Conservation (phyloP, 2,329 filamentous ascomycete genomes). For the Penicillium sp. region DNA sequence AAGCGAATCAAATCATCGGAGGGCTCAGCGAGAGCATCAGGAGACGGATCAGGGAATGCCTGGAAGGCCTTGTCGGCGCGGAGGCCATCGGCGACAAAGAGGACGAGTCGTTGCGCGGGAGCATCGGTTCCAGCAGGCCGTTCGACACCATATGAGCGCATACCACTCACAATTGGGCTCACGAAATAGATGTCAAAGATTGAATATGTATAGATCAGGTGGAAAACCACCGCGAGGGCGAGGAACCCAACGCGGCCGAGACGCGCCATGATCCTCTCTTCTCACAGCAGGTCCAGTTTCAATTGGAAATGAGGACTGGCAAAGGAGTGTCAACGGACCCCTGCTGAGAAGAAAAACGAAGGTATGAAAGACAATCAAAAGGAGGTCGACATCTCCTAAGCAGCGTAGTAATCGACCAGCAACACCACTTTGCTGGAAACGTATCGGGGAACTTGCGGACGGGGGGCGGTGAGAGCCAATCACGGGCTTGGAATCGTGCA, state of each 20-base stretch:
- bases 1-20: slow-evolving; percentile 66
- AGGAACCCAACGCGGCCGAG: slow-evolving; percentile 78
- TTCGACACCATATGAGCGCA: slow-evolving; percentile 77
- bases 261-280: slow-evolving; percentile 47
- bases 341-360: slow-evolving; percentile 14
- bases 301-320: not conserved
- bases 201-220: slow-evolving; percentile 88
- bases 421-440: slow-evolving; percentile 12
- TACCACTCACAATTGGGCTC: slow-evolving; percentile 93
- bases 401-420: slow-evolving; percentile 3
- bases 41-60: slow-evolving; percentile 83
- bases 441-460: slow-evolving; percentile 22
- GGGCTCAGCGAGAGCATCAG: slow-evolving; percentile 39
- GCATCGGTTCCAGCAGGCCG: slow-evolving; percentile 61
- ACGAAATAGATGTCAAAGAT: slow-evolving; percentile 99
- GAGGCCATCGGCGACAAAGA: slow-evolving; percentile 96
- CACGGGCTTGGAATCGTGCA: slow-evolving; percentile 19
- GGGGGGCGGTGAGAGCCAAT: slow-evolving; percentile 29
- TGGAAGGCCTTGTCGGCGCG: slow-evolving; percentile 98
- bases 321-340: slow-evolving; percentile 27
- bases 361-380: slow-evolving; percentile 16
- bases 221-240: slow-evolving; percentile 85
- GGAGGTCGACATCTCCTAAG: slow-evolving; percentile 16
- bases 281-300: slow-evolving; percentile 6
- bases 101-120: slow-evolving; percentile 84